These are phyloP conservation scores for Pythium plurisporium DNA, from an alignment of 352 stramenopile species.

Conservation along the genomic window DNA sequence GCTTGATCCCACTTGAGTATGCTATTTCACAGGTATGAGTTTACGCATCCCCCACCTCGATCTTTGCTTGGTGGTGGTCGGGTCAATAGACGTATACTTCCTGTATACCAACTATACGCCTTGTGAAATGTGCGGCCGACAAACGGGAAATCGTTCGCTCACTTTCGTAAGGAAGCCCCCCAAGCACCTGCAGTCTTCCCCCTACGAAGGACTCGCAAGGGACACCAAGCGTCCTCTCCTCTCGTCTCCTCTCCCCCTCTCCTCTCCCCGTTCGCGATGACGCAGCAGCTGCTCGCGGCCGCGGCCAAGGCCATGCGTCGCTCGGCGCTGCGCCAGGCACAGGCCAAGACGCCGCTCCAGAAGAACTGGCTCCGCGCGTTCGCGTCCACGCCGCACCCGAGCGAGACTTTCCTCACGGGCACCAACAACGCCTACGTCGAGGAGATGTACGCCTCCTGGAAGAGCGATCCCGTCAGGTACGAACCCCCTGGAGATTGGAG, in stretches of 20 bases:
- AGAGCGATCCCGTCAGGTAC: slow-evolving; percentile 63
- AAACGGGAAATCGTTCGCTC: not conserved
- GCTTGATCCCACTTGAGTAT: not conserved
- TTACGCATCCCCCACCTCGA: not conserved
- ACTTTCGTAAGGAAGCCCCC: slow-evolving; percentile 6
- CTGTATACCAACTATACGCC: slow-evolving; percentile 12
- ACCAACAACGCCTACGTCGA: slow-evolving; percentile 96
- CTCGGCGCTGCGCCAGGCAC: slow-evolving; percentile 34
- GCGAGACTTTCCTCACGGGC: slow-evolving; percentile 92
- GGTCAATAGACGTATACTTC: slow-evolving; percentile 3
- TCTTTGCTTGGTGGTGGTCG: slow-evolving; percentile 1
- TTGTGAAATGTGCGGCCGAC: no score
- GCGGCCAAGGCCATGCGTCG: slow-evolving; percentile 50
- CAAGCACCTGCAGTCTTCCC: not conserved
- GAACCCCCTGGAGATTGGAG: no score
- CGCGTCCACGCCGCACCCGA: slow-evolving; percentile 66
- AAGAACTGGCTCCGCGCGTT: slow-evolving; percentile 42
- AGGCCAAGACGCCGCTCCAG: slow-evolving; percentile 15
- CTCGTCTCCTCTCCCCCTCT: not conserved
- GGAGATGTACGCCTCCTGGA: slow-evolving; percentile 96
- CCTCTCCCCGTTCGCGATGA: slow-evolving; percentile 28
- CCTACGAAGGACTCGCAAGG: not conserved
- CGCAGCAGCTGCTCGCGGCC: slow-evolving; percentile 52
- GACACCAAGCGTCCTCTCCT: not conserved
- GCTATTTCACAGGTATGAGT: not conserved